Evolutionary conservation across 2,329 filamentous ascomycete genomes (phyloP), one percentile per base, ranked within the genome.

Genomic region (Talaromyces funiculosus): DNA sequence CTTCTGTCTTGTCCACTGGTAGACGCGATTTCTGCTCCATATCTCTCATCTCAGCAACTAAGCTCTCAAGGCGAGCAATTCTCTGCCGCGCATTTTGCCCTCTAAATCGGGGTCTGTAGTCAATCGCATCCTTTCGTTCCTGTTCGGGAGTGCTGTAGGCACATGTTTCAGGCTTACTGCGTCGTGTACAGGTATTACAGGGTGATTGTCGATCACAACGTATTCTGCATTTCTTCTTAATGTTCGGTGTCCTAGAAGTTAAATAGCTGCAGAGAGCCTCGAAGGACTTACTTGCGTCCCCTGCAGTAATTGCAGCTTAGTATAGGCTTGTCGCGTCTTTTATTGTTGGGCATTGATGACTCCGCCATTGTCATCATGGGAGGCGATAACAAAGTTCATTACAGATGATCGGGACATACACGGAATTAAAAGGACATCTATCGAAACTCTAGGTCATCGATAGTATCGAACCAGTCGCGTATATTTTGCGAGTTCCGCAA

Each of bases 31-130:
- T 53, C 24, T 57, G 59, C 18, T 47, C 33, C 31, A 61, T 40
- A 33, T 61, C 59, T 57, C 53, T 61, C 59, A 61, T 61, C 53
- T 61, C 33, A 20, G 59, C 45, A 14, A 61, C 53, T 12, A 61
- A 35, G 3, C 12, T 53, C 45, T 61, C 59, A 20, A 61, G 45
- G 18, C 53, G 59, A 26, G 51, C 24, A 49, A 61, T 51, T 45
- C 43, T 61, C 29, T 57, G 42, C 16, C 59, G 43, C 47, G 53
- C 53, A 22, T 61, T 33, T 26, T 61, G 59, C 3, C 37, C 47
- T 37, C 59, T 43, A 6, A 14, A 6, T n/a, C 47, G 53, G 12
- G 59, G 59, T 22, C 59, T 61, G 20, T 61, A 61, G 37, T 61
- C 59, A 31, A 61, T 18, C 8, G 59, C 59, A 53, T 53, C n/a